These are phyloP conservation scores for Mantamonas sphyraenae DNA, from an alignment of 78 protist genomes.

Conservation along the genomic window DNA sequence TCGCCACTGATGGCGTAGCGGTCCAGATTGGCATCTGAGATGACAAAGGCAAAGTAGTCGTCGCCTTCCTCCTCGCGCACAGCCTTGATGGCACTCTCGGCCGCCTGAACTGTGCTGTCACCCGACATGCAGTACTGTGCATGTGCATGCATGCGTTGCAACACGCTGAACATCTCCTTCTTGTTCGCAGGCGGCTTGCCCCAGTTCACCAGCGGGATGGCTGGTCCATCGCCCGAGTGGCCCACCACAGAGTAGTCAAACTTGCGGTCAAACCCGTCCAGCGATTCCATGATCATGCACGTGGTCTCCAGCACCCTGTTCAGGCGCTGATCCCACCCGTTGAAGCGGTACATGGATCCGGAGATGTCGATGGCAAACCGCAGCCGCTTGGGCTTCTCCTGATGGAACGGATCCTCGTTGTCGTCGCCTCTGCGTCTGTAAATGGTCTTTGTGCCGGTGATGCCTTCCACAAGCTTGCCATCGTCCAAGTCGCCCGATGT, in stretches of 20 bases:
- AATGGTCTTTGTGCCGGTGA: neutral
- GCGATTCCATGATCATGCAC: slow-evolving; percentile 39
- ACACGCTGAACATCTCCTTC: slow-evolving; percentile 14
- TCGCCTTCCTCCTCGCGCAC: slow-evolving; percentile 32
- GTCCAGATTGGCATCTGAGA: slow-evolving; percentile 63
- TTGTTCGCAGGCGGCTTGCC: slow-evolving; percentile 15
- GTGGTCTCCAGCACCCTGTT: slow-evolving; percentile 33
- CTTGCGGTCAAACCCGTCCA: slow-evolving; percentile 45
- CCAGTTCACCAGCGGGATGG: slow-evolving; percentile 36
- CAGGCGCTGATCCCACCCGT: slow-evolving; percentile 43
- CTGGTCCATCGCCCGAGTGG: slow-evolving; percentile 54
- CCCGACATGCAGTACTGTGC: slow-evolving; percentile 59
- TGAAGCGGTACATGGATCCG: slow-evolving; percentile 62
- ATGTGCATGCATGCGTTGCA: slow-evolving; percentile 29
- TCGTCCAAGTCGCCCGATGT: slow-evolving; percentile 53
- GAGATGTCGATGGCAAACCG: slow-evolving; percentile 24
- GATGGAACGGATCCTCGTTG: slow-evolving; percentile 6
- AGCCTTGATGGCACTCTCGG: slow-evolving; percentile 4
- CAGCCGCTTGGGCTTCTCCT: slow-evolving; percentile 42
- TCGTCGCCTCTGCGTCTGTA: slow-evolving; percentile 21
- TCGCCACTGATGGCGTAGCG: slow-evolving; percentile 39
- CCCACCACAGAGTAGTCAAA: slow-evolving; percentile 47
- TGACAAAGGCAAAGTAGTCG: slow-evolving; percentile 42
- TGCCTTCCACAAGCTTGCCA: slow-evolving; percentile 44
- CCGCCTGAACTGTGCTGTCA: slow-evolving; percentile 50